Percentiles rank a stretch among this genome's conserved stretches.
These are phyloP conservation scores for Tolypocladium album DNA, from an alignment of 2,329 filamentous ascomycete species.

Conservation along the genomic window DNA sequence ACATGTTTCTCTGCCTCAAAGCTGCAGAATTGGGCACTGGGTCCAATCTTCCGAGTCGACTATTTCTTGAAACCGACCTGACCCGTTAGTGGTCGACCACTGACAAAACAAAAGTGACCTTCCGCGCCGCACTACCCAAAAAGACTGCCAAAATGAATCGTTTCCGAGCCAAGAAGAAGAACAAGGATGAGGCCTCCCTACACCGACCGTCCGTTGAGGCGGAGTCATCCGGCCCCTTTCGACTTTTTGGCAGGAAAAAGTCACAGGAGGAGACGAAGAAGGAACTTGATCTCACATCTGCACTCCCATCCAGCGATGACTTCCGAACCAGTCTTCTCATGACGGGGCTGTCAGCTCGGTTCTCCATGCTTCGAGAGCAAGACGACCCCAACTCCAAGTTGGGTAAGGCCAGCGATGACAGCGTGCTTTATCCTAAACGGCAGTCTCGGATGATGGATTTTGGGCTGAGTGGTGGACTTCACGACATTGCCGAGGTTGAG, in stretches of 20 bases:
- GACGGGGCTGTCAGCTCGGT: conserved; percentile 87
- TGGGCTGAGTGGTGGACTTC: conserved; percentile 46
- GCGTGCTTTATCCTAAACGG: conserved; percentile 73
- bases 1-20: neutral
- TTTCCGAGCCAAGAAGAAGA: conserved; percentile 64
- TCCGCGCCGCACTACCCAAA: neutral
- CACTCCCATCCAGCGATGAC: conserved; percentile 73
- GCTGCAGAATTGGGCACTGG: neutral
- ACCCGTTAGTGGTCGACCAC: neutral
- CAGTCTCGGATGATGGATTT: conserved; percentile 70
- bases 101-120: neutral
- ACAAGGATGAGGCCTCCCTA: conserved; percentile 41
- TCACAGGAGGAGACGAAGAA: conserved; percentile 45
- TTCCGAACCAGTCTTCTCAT: conserved; percentile 94
- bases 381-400: conserved; percentile 83
- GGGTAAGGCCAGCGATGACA: conserved; percentile 92
- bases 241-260: conserved; percentile 47
- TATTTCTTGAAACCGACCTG: neutral
- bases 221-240: conserved; percentile 41
- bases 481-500: conserved; percentile 84
- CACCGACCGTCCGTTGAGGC: conserved; percentile 43
- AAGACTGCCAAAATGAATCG: conserved; percentile 49
- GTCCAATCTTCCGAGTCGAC: neutral
- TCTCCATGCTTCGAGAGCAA: conserved; percentile 93
- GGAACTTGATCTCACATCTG: conserved; percentile 62